Evolutionary conservation across 257 asterid genomes (phyloP), one percentile per base, ranked within the genome.

Genomic region (Nicotiana knightiana): DNA sequence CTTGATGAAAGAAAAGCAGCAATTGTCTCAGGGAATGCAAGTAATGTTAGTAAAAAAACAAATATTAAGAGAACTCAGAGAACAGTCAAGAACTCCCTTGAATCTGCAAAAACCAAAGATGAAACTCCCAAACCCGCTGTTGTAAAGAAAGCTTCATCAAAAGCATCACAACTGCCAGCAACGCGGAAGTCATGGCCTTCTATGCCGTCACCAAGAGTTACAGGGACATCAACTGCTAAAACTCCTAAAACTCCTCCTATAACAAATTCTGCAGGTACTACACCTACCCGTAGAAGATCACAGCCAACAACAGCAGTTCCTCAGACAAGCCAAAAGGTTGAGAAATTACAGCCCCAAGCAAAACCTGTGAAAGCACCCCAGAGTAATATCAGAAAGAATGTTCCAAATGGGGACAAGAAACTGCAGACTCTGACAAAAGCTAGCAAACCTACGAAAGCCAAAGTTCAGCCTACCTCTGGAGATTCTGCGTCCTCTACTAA

Each of bases 171-270:
- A 67, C 75, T 94, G 86, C 97, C 99, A 17, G 88, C 91, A 62
- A 89, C 88, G 9, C 94, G 97, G 62, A 93, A 96, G 84, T 96
- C 98, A 24, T 96, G 96, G 98, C 94, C 98, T 46, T 89, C 98
- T 75, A 67, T 88, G 78, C 94, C 97, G 15, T 90, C 95, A 51
- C 86, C 93, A 7, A 93, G 92, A 79, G 90, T 89, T 78, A 75
- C 90, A 54, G 93, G 92, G 80, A 84, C 85, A 82, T 88, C 95
- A 66, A 91, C 96, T 79, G 90, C 93, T 76, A 89, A 87, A 87
- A 85, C 92, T 64, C 91, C 93, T 76, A 89, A 87, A 85, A 85
- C 92, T 64, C 91, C 96, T 68, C 65, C 85, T 6, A 73, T 84
- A 32, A 83, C 87, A 73, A 83, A 89, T 59, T 79, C 95, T 73